Percentiles rank a stretch among this genome's conserved stretches.
These are phyloP conservation scores for Trichosporon faecale DNA, from an alignment of 1,284 basidiomycete species.

Conservation along the genomic window DNA sequence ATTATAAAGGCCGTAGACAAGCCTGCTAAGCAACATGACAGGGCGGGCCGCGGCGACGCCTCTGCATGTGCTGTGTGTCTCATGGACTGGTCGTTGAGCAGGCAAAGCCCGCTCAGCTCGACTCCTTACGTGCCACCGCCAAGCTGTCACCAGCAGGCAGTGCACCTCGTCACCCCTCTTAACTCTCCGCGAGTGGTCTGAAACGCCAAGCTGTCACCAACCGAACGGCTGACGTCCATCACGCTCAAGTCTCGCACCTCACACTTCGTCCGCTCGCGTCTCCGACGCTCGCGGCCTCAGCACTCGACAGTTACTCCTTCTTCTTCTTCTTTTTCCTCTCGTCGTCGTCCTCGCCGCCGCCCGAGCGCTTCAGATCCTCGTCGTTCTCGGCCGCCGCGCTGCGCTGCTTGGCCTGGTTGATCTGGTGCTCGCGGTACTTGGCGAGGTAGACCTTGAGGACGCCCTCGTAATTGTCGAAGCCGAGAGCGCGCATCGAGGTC, in stretches of 20 bases:
- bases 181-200: no score
- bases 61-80: neutral
- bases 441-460: slow-evolving; percentile 92
- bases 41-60: slow-evolving; percentile 3
- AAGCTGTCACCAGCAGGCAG: no score
- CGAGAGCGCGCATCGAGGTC: slow-evolving; percentile 87
- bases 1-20: slow-evolving; percentile 9
- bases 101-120: no score
- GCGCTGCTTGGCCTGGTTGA: slow-evolving; percentile 28
- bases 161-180: no score
- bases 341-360: slow-evolving; percentile 22
- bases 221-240: no score
- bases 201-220: no score
- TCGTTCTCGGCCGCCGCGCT: slow-evolving; percentile 19
- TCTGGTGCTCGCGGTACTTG: slow-evolving; percentile 66
- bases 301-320: slow-evolving; percentile 10
- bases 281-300: neutral
- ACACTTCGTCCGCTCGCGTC: no score
- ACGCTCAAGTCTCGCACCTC: no score
- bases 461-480: slow-evolving; percentile 84
- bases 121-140: no score
- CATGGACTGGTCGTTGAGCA: no score
- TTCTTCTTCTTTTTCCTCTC: slow-evolving; percentile 25
- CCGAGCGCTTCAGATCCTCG: slow-evolving; percentile 28
- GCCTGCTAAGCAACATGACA: neutral